Conservation (phyloP, 306 rosid genomes). For the Geum urbanum region DNA sequence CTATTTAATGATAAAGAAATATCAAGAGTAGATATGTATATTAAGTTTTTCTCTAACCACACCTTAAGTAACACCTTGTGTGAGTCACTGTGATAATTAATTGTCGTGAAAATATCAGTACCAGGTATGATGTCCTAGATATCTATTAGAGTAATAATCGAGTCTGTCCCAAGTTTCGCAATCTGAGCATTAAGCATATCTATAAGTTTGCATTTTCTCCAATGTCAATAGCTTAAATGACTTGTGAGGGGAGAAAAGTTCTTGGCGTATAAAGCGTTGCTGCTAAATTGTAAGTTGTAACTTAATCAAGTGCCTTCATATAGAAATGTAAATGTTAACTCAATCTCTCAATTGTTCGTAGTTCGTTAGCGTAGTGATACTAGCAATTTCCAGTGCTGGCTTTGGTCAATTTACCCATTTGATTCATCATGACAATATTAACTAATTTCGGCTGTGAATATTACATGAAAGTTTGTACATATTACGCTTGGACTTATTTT, state of each 20-base stretch:
- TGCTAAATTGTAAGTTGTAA: background rate
- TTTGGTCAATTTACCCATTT: background rate
- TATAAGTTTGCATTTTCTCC: background rate
- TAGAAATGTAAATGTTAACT: background rate
- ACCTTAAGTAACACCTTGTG: background rate
- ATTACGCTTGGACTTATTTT: slow-evolving; percentile 20
- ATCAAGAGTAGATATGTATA: background rate
- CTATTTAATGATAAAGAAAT: background rate
- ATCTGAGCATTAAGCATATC: background rate
- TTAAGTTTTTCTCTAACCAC: background rate
- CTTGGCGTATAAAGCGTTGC: background rate
- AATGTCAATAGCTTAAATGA: background rate
- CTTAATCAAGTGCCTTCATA: background rate
- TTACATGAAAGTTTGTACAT: background rate
- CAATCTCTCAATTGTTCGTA: background rate
- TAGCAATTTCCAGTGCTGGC: background rate
- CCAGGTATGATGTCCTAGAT: background rate
- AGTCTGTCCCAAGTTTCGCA: background rate
- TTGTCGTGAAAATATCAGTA: background rate
- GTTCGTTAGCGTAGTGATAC: background rate
- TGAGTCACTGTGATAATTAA: too few relatives aligned
- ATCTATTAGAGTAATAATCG: background rate
- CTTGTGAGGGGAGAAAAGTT: background rate
- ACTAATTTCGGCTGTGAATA: background rate
- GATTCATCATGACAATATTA: background rate